Conservation (phyloP, 2,329 filamentous ascomycete species). For the Cladosporium sp. region DNA sequence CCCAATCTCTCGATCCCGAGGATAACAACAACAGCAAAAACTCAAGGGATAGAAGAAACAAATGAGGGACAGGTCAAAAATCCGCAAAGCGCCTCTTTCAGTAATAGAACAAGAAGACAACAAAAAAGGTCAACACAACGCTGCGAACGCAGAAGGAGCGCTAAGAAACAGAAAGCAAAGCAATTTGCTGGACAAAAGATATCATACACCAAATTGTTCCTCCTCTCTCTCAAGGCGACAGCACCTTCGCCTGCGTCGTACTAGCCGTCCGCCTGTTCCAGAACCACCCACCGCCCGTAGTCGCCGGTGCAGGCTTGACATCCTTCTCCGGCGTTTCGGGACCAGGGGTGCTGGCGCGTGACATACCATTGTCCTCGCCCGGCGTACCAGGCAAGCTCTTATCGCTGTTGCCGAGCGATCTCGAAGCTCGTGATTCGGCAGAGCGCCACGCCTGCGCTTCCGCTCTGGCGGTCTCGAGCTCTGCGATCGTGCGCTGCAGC, state of each 20-base stretch:
- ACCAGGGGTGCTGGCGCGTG: conserved; percentile 18
- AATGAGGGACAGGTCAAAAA: neutral
- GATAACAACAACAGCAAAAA: neutral
- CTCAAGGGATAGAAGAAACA: neutral
- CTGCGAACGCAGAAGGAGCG: conserved; percentile 10
- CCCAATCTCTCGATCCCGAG: neutral
- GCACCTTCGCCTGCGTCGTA: conserved; percentile 22
- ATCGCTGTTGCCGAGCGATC: conserved; percentile 15
- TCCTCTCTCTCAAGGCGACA: conserved; percentile 10
- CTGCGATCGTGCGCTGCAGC: conserved; percentile 26
- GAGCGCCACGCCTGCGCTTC: conserved; percentile 28
- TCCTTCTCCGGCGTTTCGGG: conserved; percentile 25
- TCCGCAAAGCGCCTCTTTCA: conserved; percentile 4
- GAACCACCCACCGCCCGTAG: conserved; percentile 35
- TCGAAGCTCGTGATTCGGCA: conserved; percentile 22
- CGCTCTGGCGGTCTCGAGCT: conserved; percentile 28
- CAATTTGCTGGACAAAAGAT: neutral
- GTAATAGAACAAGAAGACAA: neutral
- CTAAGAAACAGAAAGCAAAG: neutral
- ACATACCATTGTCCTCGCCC: conserved; percentile 1
- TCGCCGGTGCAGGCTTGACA: conserved; percentile 17
- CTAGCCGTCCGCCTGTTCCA: conserved; percentile 37
- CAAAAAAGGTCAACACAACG: neutral
- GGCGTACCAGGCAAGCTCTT: conserved; percentile 21
- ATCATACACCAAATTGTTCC: neutral